Evolutionary conservation across 257 asterid genomes (phyloP).

Genomic region (Solanum infundibuliforme): DNA sequence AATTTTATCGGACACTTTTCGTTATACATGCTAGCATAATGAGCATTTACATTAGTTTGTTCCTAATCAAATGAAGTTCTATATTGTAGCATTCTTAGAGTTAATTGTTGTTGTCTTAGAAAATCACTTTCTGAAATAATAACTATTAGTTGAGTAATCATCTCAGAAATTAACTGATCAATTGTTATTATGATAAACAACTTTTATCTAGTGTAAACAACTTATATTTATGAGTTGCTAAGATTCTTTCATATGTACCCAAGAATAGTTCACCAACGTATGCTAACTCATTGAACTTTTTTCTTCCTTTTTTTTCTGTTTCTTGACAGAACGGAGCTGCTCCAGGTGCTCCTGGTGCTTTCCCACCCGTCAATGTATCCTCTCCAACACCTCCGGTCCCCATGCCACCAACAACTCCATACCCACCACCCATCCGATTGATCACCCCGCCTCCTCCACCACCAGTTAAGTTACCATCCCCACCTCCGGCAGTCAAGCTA

Average conservation of each 20-base stretch:
- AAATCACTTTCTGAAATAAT: no score
- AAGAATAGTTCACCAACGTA: neutral
- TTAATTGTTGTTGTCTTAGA: no score
- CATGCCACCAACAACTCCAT: neutral
- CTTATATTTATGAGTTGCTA: neutral
- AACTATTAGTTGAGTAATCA: neutral
- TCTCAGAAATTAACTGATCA: neutral
- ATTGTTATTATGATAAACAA: no score
- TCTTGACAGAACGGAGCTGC: neutral
- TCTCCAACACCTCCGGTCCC: neutral
- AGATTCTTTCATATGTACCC: neutral
- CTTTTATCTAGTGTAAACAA: neutral
- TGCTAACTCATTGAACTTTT: neutral
- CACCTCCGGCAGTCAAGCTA: neutral
- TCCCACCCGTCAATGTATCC: neutral
- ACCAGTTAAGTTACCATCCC: constrained; percentile 7
- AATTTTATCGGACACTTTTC: neutral
- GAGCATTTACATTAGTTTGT: neutral
- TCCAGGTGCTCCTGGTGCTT: neutral
- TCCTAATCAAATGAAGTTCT: neutral
- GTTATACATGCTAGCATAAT: neutral
- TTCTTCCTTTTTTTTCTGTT: neutral
- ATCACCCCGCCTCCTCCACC: constrained; percentile 17
- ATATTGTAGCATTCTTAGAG: neutral
- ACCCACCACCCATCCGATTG: neutral